phyloP scores from a whole-genome alignment of 805 yeast genomes.

The Gaillardinia entomophila region DNA sequence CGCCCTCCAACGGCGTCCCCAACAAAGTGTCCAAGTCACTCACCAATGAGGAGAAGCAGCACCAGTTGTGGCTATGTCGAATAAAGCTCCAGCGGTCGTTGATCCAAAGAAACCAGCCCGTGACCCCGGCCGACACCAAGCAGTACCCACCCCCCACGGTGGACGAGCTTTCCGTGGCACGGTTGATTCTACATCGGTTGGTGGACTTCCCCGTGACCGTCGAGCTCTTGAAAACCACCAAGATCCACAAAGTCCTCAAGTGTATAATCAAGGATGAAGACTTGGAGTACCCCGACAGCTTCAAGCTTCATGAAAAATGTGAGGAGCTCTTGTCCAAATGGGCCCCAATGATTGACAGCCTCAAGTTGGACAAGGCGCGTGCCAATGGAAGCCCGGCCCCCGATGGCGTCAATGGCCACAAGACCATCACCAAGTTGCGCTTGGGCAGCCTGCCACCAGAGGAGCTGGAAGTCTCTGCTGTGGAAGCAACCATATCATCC shows the following conservation, averaged over 20 bases:
- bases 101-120: constrained; percentile 39
- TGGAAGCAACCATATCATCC: too few relatives aligned
- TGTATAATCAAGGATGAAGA: constrained; percentile 37
- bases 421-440: background rate
- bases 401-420: background rate
- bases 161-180: constrained; percentile 37
- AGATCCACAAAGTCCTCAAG: constrained; percentile 47
- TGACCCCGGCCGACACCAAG: constrained; percentile 30
- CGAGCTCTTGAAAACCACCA: constrained; percentile 38
- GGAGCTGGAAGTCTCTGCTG: background rate
- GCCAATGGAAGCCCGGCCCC: constrained; percentile 1
- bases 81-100: constrained; percentile 44
- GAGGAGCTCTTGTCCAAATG: constrained; percentile 36
- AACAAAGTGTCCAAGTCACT: constrained; percentile 8
- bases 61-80: constrained; percentile 44
- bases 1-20: background rate
- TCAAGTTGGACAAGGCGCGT: constrained; percentile 26
- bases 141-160: constrained; percentile 35
- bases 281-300: constrained; percentile 38
- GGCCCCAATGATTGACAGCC: constrained; percentile 29
- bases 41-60: constrained; percentile 36
- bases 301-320: constrained; percentile 41
- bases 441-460: background rate
- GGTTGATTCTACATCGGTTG: constrained; percentile 35
- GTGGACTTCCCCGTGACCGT: constrained; percentile 37